These are phyloP conservation scores for Lepidium didymum DNA, from an alignment of 345 rosid genomes.

Conservation along the genomic window DNA sequence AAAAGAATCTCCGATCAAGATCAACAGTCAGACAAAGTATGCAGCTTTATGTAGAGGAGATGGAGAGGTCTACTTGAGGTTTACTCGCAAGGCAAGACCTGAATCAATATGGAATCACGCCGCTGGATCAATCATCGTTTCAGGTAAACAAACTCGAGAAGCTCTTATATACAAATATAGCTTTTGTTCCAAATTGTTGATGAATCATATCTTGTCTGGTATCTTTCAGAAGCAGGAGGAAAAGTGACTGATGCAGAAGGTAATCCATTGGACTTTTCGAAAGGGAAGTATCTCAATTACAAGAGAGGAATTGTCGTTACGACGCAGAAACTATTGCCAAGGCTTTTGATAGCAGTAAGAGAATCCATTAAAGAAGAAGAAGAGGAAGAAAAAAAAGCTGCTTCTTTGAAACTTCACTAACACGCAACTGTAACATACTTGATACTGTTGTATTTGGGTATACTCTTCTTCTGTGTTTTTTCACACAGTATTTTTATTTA, in stretches of 20 bases:
- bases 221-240: constrained; percentile 76
- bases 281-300: constrained; percentile 61
- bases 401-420: constrained; percentile 24
- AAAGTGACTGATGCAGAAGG: constrained; percentile 68
- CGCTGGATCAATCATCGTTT: constrained; percentile 83
- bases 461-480: not conserved
- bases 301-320: constrained; percentile 73
- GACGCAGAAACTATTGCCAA: constrained; percentile 76
- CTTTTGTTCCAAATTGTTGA: not conserved
- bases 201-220: constrained; percentile 1
- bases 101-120: constrained; percentile 99
- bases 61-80: constrained; percentile 84
- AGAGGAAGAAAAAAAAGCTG: constrained; percentile 19
- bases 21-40: constrained; percentile 93
- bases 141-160: constrained; percentile 35
- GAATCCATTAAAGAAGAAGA: constrained; percentile 47
- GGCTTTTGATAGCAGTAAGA: constrained; percentile 61
- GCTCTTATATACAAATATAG: not conserved
- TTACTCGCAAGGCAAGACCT: constrained; percentile 72
- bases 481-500: not conserved
- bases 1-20: constrained; percentile 79
- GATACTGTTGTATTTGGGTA: constrained; percentile 5
- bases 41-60: constrained; percentile 93
- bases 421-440: constrained; percentile 25
- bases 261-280: constrained; percentile 68